These are phyloP conservation scores for Dichotomocladium elegans DNA, from an alignment of 371 early-diverging fungal species.

Conservation along the genomic window DNA sequence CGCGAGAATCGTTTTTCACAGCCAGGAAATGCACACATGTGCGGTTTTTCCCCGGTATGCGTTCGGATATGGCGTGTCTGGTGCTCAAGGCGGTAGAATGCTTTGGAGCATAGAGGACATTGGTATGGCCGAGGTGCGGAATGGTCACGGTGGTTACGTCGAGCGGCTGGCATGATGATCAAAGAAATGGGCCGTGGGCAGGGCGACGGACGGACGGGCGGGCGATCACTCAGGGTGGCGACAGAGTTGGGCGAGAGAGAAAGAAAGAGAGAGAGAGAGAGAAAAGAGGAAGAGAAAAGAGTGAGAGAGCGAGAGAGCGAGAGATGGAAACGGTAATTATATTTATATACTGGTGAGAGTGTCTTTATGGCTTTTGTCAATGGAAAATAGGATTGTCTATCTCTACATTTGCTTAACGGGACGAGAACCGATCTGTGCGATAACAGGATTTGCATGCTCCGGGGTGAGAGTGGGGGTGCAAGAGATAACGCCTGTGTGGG, in stretches of 20 bases:
- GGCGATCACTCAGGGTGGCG: background rate
- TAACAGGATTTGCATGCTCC: slow-evolving; percentile 2
- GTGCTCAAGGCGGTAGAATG: slow-evolving; percentile 62
- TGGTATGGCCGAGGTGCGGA: slow-evolving; percentile 40
- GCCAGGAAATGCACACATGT: slow-evolving; percentile 60
- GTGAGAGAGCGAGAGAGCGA: background rate
- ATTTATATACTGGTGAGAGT: background rate
- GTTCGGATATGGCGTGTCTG: slow-evolving; percentile 77
- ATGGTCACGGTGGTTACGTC: background rate
- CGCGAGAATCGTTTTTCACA: slow-evolving; percentile 80
- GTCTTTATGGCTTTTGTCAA: background rate
- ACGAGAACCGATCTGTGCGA: slow-evolving; percentile 8
- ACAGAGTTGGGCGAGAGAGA: background rate
- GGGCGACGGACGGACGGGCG: too few species aligned
- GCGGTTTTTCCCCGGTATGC: slow-evolving; percentile 85
- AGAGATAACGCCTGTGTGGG: too few species aligned
- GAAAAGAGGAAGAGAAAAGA: background rate
- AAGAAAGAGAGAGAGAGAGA: background rate
- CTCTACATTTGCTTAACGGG: slow-evolving; percentile 3
- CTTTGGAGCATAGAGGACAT: slow-evolving; percentile 51
- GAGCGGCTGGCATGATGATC: background rate
- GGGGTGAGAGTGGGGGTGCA: background rate
- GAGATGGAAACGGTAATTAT: background rate
- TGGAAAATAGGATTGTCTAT: slow-evolving; percentile 7
- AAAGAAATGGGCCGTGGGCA: background rate